Evolutionary conservation across 441 rosid species (phyloP), one percentile per base, ranked within the genome.

Genomic region (Pelargonium fulgidum): DNA sequence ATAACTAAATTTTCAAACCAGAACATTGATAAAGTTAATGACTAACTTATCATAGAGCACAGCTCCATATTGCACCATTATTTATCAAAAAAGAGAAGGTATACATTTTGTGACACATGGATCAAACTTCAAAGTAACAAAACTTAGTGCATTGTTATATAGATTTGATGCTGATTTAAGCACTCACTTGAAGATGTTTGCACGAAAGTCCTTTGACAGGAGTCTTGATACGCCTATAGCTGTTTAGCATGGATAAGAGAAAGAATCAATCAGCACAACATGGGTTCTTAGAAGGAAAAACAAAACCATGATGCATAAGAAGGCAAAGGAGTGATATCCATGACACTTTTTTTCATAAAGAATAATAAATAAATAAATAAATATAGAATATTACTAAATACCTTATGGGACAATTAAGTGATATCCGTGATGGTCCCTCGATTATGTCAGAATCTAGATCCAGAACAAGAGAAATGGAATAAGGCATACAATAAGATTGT

Each of bases 361-460:
- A 41, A 41, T 41, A 4, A 39, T 42, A 3, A 66, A 63, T 20
- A 24, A n/a, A n/a, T n/a, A n/a, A 1, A 26, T 26, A 26, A 26
- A 3, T 14, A 36, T 20, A 39, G 58, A 44, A 33, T 69, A 19
- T 50, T 42, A 72, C 9, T 26, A 62, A 70, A 64, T 73, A 88
- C 97, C 97, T 90, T 79, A 93, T 90, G 64, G 99, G 97, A 72
- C 99, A 93, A 75, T 78, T 84, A 58, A 93, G 92, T 69, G 96
- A 88, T 70, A 91, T 83, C 10, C 97, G 89, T 70, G 92, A 93
- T 76, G 95, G 88, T 50, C 97, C 99, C 84, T 88, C 97, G 64
- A 91, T 86, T 76, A 93, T 63, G 71, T 93, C 99, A 39, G 87
- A 76, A 77, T 93, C 97, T 87, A 81, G 69, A 9, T 72, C 61